phyloP scores from a whole-genome alignment of 108 stramenopile genomes.

The Nitzschia inconspicua region DNA sequence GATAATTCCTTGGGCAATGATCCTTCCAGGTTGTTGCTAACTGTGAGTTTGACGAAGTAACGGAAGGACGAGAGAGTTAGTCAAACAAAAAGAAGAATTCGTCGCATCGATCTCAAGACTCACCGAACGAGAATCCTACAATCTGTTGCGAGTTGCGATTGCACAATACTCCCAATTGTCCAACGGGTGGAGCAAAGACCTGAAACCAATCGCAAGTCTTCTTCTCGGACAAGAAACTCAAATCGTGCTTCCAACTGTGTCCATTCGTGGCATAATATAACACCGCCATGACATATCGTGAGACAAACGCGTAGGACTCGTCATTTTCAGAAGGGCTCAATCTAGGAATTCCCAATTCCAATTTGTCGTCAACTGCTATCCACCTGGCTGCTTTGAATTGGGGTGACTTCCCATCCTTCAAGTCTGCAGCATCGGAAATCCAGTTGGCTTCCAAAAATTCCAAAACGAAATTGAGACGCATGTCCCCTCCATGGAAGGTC shows the following conservation, averaged over 20 bases:
- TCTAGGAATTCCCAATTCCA: not conserved
- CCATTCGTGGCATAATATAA: slow-evolving; percentile 41
- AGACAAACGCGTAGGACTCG: slow-evolving; percentile 26
- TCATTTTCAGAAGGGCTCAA: slow-evolving; percentile 4
- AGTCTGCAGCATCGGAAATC: not conserved
- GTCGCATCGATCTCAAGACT: not conserved
- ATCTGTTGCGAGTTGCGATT: slow-evolving; percentile 17
- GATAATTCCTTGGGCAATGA: slow-evolving; percentile 30
- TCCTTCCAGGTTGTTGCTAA: slow-evolving; percentile 34
- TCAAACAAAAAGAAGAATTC: not conserved
- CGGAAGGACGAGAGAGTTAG: not conserved
- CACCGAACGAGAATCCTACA: slow-evolving; percentile 24
- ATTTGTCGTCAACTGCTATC: slow-evolving; percentile 8
- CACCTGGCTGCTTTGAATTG: slow-evolving; percentile 22
- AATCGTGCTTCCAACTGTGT: slow-evolving; percentile 25
- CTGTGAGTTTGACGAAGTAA: not conserved
- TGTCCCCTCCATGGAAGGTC: no score
- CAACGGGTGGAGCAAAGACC: slow-evolving; percentile 13
- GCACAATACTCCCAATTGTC: slow-evolving; percentile 26
- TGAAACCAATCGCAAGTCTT: slow-evolving; percentile 36
- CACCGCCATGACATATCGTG: slow-evolving; percentile 41
- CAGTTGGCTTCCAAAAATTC: not conserved
- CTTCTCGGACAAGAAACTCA: slow-evolving; percentile 15
- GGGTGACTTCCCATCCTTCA: not conserved
- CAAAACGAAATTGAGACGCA: no score